Base-by-base conservation (phyloP, 2,329 filamentous ascomycete genomes). In the Nemania serpens region DNA sequence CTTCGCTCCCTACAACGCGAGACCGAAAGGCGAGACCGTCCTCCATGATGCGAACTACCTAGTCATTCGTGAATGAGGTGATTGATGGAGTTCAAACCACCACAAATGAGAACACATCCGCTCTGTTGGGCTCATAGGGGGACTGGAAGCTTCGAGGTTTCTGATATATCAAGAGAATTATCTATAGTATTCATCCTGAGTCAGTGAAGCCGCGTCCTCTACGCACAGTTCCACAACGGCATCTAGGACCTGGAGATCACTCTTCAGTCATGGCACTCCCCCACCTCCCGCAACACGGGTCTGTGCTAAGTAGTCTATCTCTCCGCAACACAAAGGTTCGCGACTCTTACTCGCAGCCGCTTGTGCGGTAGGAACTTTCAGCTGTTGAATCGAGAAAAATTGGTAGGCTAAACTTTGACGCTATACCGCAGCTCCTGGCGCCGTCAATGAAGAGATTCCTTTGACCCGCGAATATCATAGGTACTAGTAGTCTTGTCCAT, bases 161-260 rank as follows among this genome's bases (percentile, higher is more conserved):
- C 3, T 29, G 25, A 29, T 29, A 29, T 7, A 7, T 7, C 3
- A 29, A 29, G 25, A 29, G 7, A 7, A 3, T 29, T 7, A n/a
- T n/a, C n/a, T n/a, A 12, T 36, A 5, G 5, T 33, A 12, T 29
- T 43, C 15, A 10, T 39, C 42, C 42, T n/a, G 51, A 62, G 41
- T 59, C 55, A 43, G 50, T 25, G 37, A 50, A 33, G 22, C 22
- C 43, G 48, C 46, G 15, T 52, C 15, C n/a, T 20, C 52, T 55
- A 47, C 15, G 52, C 25, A 55, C n/a, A 55, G 41, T 36, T 55
- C 46, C 47, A 51, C 39, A 51, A 41, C 36, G 12, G 22, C 36
- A 55, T 59, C 46, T 48, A 29, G 47, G 48, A 62, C 51, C 55
- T 47, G 47, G 55, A 55, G 50, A 55, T 51, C 29, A 39, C 20